Base-by-base conservation (phyloP, 352 stramenopile genomes). In the Phytophthora sansomeana region DNA sequence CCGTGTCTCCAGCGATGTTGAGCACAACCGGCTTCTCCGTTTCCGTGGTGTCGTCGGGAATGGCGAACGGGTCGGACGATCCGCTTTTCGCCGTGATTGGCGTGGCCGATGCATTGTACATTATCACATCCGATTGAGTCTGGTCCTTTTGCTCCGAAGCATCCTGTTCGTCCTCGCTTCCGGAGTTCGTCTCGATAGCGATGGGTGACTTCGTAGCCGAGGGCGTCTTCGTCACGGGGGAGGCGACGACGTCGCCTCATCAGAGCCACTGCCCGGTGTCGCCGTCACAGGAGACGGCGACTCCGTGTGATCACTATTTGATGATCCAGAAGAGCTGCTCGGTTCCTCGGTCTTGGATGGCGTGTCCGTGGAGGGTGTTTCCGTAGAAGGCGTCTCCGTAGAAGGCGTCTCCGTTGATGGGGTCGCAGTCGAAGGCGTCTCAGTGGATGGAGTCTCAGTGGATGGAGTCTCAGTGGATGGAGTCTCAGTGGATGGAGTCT, bases 41-140 rank as follows among this genome's bases (percentile, higher is more conserved):
- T 6, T 68, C 35, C 8, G 33, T 58, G 9, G 47, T 53, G 5
- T 78, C 63, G 10, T 84, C 75, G 3, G 69, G 74, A 48, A 89
- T 85, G 39, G 81, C 76, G 52, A 89, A 89, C 10, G 80, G 80
- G 57, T 89, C 77, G 14, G 74, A 63, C 28, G 70, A 68, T 38
- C 67, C 53, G n/a, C 49, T 67, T 19, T 50, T 74, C 4, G 56
- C 66, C 7, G 67, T 64, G 30, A 67, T 77, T 7, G 76, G 50
- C 29, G 58, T 77, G 5, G 72, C 67, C 10, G 67, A 69, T 17
- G 70, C 53, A 28, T 84, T 72, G 47, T 60, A 84, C 76, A 84
- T 80, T 48, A 84, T 77, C n/a, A 84, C 76, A 59, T 84, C 76
- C 17, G 72, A 75, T 35, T 78, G 68, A 16, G 68, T 72, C 55